Conservation (phyloP, 2,329 filamentous ascomycete species). For the Waltergamsia citrina region DNA sequence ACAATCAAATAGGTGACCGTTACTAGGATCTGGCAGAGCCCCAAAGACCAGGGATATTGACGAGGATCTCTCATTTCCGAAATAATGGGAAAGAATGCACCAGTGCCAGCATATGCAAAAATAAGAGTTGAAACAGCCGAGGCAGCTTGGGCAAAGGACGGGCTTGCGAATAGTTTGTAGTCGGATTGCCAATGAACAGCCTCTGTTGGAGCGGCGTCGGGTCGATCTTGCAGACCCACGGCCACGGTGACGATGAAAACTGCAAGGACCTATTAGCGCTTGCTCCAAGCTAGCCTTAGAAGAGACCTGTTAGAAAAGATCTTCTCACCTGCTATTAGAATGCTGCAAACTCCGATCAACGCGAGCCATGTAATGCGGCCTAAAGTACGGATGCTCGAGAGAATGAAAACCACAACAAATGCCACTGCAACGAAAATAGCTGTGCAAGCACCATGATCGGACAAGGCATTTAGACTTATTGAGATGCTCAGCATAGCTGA, state of each 20-base stretch:
- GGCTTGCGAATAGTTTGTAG: constrained; percentile 16
- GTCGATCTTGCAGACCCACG: constrained; percentile 18
- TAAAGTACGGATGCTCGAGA: constrained; percentile 21
- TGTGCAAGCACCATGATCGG: constrained; percentile 26
- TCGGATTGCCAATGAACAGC: constrained; percentile 13
- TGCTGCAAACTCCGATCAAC: constrained; percentile 18
- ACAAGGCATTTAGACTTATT: constrained; percentile 29
- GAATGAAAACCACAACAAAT: constrained; percentile 14
- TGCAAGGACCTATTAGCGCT: no score
- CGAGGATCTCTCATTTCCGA: constrained; percentile 22
- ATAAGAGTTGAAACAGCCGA: constrained; percentile 20
- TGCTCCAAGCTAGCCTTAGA: no score
- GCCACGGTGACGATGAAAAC: constrained; percentile 18
- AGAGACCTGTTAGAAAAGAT: no score
- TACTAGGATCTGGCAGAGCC: constrained; percentile 15
- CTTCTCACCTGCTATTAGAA: constrained; percentile 16
- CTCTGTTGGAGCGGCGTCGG: constrained; percentile 12
- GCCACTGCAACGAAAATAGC: constrained; percentile 28
- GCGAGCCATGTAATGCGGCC: constrained; percentile 21
- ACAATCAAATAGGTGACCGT: constrained; percentile 20
- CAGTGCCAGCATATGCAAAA: constrained; percentile 26
- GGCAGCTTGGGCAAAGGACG: constrained; percentile 18
- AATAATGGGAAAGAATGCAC: constrained; percentile 20
- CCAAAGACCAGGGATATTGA: constrained; percentile 15
- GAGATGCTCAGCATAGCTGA: constrained; percentile 29